These are phyloP conservation scores for Drechslerella dactyloides DNA, from an alignment of 2,329 filamentous ascomycete genomes.

Conservation along the genomic window DNA sequence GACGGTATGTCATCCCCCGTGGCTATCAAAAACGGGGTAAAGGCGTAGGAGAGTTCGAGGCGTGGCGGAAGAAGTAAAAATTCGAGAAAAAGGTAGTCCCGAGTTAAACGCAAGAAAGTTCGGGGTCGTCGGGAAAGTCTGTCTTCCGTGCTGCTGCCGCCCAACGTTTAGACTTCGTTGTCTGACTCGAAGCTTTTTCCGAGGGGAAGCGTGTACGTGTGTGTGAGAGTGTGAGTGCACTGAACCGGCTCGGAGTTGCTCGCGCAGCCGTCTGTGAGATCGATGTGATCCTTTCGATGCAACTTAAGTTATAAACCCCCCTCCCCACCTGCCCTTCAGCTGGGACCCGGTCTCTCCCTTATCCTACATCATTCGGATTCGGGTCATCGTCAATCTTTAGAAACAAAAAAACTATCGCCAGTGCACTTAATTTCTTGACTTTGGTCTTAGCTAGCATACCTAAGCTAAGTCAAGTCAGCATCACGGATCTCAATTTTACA, in stretches of 20 bases:
- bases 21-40: slow-evolving; percentile 28
- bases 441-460: neutral
- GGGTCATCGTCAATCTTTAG: no score
- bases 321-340: slow-evolving; percentile 29
- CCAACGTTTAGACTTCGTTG: slow-evolving; percentile 48
- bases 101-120: neutral
- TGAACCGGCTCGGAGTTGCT: no score
- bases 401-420: neutral
- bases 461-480: slow-evolving; percentile 32
- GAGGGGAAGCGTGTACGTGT: no score
- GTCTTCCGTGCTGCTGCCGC: slow-evolving; percentile 37
- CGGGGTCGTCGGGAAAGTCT: neutral
- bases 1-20: neutral
- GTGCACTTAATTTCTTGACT: no score
- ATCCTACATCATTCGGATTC: slow-evolving; percentile 29
- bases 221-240: no score
- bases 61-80: no score
- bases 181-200: slow-evolving; percentile 37
- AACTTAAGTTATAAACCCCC: slow-evolving; percentile 45
- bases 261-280: no score
- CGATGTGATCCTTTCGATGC: slow-evolving; percentile 7
- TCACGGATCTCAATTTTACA: slow-evolving; percentile 10
- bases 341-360: slow-evolving; percentile 12
- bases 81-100: no score
- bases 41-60: neutral